Percentiles rank a stretch among this genome's conserved stretches.
These are phyloP conservation scores for Podaxis sp. DNA, from an alignment of 768 basidiomycete species.

Conservation along the genomic window DNA sequence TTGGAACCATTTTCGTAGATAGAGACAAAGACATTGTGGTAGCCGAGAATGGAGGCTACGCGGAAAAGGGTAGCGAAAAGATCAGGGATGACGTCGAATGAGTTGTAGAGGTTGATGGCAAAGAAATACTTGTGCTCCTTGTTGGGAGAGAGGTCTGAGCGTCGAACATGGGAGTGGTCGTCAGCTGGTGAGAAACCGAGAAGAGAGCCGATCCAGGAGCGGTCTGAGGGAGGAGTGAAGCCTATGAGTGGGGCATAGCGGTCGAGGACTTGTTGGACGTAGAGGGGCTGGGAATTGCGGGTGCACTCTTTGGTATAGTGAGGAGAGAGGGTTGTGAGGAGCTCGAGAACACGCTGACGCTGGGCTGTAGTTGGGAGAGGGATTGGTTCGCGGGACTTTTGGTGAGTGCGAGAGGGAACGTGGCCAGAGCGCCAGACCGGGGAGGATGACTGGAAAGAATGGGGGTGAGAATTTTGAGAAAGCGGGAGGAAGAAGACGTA, in stretches of 20 bases:
- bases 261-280: slow-evolving; percentile 80
- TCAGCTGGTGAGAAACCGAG: slow-evolving; percentile 38
- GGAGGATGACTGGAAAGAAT: slow-evolving; percentile 29
- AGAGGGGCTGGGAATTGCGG: slow-evolving; percentile 78
- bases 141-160: slow-evolving; percentile 32
- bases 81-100: slow-evolving; percentile 97
- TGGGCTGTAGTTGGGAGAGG: slow-evolving; percentile 81
- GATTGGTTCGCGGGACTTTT: slow-evolving; percentile 61
- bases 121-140: slow-evolving; percentile 97
- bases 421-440: slow-evolving; percentile 56
- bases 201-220: slow-evolving; percentile 61
- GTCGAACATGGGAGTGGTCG: slow-evolving; percentile 37
- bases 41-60: slow-evolving; percentile 87
- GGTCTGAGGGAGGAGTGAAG: slow-evolving; percentile 56
- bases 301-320: slow-evolving; percentile 95
- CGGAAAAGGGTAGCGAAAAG: slow-evolving; percentile 96
- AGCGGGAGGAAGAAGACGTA: slow-evolving; percentile 20
- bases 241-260: slow-evolving; percentile 86
- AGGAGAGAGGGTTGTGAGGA: slow-evolving; percentile 83
- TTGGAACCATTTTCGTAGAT: slow-evolving; percentile 99
- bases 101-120: slow-evolving; percentile 99
- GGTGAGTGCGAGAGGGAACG: slow-evolving; percentile 48
- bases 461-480: slow-evolving; percentile 5
- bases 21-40: slow-evolving; percentile 97
- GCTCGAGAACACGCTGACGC: slow-evolving; percentile 80